These are phyloP conservation scores for Rickenella mellea DNA, from an alignment of 768 basidiomycete species.

Conservation along the genomic window DNA sequence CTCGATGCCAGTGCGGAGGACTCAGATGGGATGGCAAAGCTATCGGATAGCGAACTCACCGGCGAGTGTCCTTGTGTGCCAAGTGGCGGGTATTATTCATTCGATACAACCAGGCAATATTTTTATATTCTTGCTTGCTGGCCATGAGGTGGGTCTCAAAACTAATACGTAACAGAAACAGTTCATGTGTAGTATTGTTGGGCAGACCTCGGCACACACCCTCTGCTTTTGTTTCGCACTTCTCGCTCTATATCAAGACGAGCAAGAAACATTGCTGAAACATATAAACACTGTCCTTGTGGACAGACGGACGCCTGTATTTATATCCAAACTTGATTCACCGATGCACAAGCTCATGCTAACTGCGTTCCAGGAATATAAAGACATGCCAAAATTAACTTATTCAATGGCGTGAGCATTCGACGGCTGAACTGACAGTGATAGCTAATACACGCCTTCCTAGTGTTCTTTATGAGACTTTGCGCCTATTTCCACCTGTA, in stretches of 20 bases:
- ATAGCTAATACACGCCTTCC: slow-evolving; percentile 4
- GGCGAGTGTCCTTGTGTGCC: slow-evolving; percentile 2
- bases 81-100: neutral
- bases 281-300: slow-evolving; percentile 24
- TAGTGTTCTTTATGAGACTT: slow-evolving; percentile 41
- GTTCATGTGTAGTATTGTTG: neutral
- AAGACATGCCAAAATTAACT: slow-evolving; percentile 13
- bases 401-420: slow-evolving; percentile 11
- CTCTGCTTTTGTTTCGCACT: slow-evolving; percentile 32
- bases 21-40: slow-evolving; percentile 4
- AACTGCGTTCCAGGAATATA: slow-evolving; percentile 9
- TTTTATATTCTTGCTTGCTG: slow-evolving; percentile 26
- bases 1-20: slow-evolving; percentile 11
- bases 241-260: slow-evolving; percentile 40
- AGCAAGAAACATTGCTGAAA: slow-evolving; percentile 32
- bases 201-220: slow-evolving; percentile 35
- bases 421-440: neutral
- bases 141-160: slow-evolving; percentile 17
- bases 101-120: slow-evolving; percentile 10
- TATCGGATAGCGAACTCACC: slow-evolving; percentile 15
- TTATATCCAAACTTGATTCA: slow-evolving; percentile 5
- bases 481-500: slow-evolving; percentile 39
- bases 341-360: slow-evolving; percentile 3
- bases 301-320: slow-evolving; percentile 23
- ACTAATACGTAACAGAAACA: neutral